Evolutionary conservation across 73 alveolate species (phyloP), one percentile per base, ranked within the genome.

Genomic region (Paramecium biaurelia): DNA sequence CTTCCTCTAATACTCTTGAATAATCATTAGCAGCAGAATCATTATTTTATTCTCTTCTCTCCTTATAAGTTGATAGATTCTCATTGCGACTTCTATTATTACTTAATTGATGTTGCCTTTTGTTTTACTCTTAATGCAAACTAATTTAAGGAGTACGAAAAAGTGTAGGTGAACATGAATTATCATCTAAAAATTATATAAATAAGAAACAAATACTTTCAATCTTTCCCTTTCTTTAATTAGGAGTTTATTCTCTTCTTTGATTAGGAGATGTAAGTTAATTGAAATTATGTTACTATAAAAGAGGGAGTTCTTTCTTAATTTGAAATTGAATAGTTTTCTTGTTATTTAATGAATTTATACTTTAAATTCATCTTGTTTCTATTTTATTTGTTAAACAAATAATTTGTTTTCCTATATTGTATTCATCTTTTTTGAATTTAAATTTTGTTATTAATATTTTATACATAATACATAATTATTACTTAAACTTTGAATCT

Each of bases 61-160:
- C 70, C 28, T 79, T 79, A 12, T 24, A 41, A 21, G 38, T 79
- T 15, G 63, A 30, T 24, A 79, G 14, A 79, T 79, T 79, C 18
- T 79, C 90, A 45, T 79, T 41, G 9, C 74, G 20, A 24, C 76
- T 43, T 45, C 90, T 79, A 18, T 79, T 79, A 32, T 79, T 41
- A 14, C 76, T 43, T 10, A 63, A 63, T 79, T 79, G 24, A 72
- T 72, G 37, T 34, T 34, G 9, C 7, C 21, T 32, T 42, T 35
- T 63, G 14, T 63, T 79, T 0, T 45, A 6, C n/a, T 79, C 90
- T 21, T 79, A 21, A 79, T 79, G 90, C 23, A 79, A 34, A 45
- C 90, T 79, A 24, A 79, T 79, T 23, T 79, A 24, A 10, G 90
- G 90, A 20, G 90, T 79, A 9, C 90, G 70, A 79, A 79, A 79